Evolutionary conservation across 179 eudicot genomes (phyloP).

Genomic region (Spinacia oleracea): DNA sequence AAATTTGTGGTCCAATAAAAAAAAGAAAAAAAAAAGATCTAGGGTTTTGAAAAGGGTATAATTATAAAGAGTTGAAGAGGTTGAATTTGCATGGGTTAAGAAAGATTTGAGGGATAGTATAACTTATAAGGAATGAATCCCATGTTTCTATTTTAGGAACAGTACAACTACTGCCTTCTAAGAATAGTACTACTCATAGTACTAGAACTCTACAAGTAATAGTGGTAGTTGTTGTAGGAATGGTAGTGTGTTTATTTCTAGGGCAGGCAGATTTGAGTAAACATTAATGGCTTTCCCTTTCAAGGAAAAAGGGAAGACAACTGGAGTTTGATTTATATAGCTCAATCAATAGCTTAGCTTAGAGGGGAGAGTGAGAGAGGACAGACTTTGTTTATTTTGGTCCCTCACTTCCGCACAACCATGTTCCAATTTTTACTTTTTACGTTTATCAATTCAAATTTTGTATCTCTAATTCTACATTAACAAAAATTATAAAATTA

Average conservation of each 20-base stretch:
- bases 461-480: too few relatives aligned
- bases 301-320: constrained; percentile 20
- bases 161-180: neutral
- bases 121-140: constrained; percentile 8
- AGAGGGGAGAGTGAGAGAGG: neutral
- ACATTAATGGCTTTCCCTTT: constrained; percentile 6
- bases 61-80: neutral
- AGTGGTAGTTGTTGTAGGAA: neutral
- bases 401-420: too few relatives aligned
- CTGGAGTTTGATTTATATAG: constrained; percentile 17
- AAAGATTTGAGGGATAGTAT: neutral
- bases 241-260: neutral
- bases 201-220: too few relatives aligned
- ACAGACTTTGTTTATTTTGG: too few relatives aligned
- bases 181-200: neutral
- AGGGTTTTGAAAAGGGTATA: constrained; percentile 4
- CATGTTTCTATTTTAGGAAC: constrained; percentile 9
- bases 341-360: neutral
- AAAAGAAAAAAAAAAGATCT: neutral
- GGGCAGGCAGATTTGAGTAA: constrained; percentile 14
- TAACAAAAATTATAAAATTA: too few relatives aligned
- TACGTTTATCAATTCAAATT: too few relatives aligned
- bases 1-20: neutral
- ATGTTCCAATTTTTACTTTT: too few relatives aligned
- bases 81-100: neutral